Percentiles rank a stretch among this genome's conserved stretches.
These are phyloP conservation scores for Endocarpon pusillum DNA, from an alignment of 495 filamentous ascomycete genomes.

Conservation along the genomic window DNA sequence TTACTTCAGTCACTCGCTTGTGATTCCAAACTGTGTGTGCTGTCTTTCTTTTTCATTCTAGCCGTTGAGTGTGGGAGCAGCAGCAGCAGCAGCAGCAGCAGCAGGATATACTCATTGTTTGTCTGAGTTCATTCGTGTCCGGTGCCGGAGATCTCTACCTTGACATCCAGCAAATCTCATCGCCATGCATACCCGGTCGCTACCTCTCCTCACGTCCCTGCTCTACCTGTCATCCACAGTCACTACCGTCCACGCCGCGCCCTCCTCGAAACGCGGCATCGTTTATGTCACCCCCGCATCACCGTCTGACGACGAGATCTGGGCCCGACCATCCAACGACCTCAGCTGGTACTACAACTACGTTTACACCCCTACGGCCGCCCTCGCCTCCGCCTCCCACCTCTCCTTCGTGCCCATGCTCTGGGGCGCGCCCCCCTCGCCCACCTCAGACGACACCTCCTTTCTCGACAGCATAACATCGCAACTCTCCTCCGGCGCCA, in stretches of 20 bases:
- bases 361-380: slow-evolving; percentile 29
- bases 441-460: slow-evolving; percentile 25
- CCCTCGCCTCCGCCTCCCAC: slow-evolving; percentile 21
- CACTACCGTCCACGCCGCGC: slow-evolving; percentile 4
- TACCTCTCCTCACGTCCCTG: neutral
- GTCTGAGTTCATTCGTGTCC: too few relatives aligned
- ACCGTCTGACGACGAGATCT: slow-evolving; percentile 41
- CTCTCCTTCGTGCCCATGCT: slow-evolving; percentile 72
- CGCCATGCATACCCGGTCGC: neutral
- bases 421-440: slow-evolving; percentile 34
- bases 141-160: too few relatives aligned
- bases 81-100: too few relatives aligned
- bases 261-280: slow-evolving; percentile 52
- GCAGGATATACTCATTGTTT: too few relatives aligned
- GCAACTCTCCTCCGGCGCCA: slow-evolving; percentile 33
- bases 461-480: slow-evolving; percentile 36
- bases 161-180: too few relatives aligned
- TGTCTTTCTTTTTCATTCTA: too few relatives aligned
- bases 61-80: too few relatives aligned
- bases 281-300: slow-evolving; percentile 37
- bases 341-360: slow-evolving; percentile 82
- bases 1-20: too few relatives aligned
- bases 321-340: slow-evolving; percentile 31
- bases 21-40: too few relatives aligned
- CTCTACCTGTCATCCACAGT: neutral